phyloP scores from a whole-genome alignment of 2,329 filamentous ascomycete genomes.

The Claviceps capensis region DNA sequence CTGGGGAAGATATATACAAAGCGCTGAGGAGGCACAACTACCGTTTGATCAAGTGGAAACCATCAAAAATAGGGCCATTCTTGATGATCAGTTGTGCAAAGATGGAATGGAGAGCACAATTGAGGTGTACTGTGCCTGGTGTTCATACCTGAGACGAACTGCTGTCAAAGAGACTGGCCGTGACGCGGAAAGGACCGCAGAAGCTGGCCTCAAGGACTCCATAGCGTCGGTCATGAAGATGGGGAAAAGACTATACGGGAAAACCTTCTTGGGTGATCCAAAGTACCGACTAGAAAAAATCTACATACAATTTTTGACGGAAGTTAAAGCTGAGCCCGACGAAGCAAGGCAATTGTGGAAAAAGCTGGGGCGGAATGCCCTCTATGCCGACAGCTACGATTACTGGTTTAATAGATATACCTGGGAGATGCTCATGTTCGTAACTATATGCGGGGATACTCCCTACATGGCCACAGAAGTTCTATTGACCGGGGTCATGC shows the following conservation, averaged over 20 bases:
- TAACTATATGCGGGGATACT: constrained; percentile 34
- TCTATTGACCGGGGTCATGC: constrained; percentile 53
- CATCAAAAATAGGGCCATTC: constrained; percentile 87
- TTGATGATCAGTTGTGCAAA: constrained; percentile 69
- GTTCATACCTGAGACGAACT: constrained; percentile 76
- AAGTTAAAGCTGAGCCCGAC: constrained; percentile 64
- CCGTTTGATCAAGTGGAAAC: constrained; percentile 70
- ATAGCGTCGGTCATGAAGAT: constrained; percentile 76
- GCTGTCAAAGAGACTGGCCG: constrained; percentile 65
- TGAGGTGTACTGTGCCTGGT: constrained; percentile 89
- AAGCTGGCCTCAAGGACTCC: constrained; percentile 75
- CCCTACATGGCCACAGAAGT: constrained; percentile 65
- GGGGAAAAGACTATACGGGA: constrained; percentile 59
- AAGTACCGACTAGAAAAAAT: constrained; percentile 82
- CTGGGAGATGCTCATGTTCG: constrained; percentile 68
- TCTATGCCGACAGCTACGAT: constrained; percentile 65
- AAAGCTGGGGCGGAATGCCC: constrained; percentile 47
- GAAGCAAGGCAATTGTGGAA: constrained; percentile 70
- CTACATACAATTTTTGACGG: constrained; percentile 79
- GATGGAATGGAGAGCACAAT: constrained; percentile 79
- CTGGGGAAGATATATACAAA: constrained; percentile 81
- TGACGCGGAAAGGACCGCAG: constrained; percentile 77
- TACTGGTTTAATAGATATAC: constrained; percentile 90
- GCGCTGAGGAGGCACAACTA: constrained; percentile 64
- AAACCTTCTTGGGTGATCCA: constrained; percentile 70